Evolutionary conservation across 2,329 filamentous ascomycete genomes (phyloP).

Genomic region (Botryosphaeria agaves): DNA sequence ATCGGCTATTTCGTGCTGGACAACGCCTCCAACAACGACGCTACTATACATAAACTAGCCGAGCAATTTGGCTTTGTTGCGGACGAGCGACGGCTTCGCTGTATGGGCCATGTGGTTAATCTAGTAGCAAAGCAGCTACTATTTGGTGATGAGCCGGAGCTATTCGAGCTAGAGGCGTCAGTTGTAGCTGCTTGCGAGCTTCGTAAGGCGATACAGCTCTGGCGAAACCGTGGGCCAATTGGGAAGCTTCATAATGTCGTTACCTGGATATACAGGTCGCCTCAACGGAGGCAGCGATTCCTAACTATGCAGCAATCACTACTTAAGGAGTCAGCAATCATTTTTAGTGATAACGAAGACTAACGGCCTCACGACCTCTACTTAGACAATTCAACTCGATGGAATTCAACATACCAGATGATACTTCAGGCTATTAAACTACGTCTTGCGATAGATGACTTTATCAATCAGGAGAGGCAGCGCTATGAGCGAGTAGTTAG

Average conservation of each 20-base stretch:
- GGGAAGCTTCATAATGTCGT: slow-evolving; percentile 7
- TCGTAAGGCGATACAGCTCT: slow-evolving; percentile 1
- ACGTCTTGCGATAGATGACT: slow-evolving; percentile 4
- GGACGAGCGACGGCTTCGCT: slow-evolving; percentile 3
- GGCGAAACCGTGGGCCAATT: slow-evolving; percentile 4
- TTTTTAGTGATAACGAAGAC: not conserved
- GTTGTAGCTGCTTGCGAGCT: slow-evolving; percentile 2
- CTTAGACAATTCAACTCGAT: slow-evolving; percentile 3
- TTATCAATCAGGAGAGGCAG: slow-evolving; percentile 1
- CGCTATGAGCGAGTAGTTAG: slow-evolving; percentile 1
- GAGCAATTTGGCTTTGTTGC: slow-evolving; percentile 3
- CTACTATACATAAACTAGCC: slow-evolving; percentile 1
- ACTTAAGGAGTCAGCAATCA: slow-evolving; percentile 2
- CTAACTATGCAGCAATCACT: slow-evolving; percentile 2
- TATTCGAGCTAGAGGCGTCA: slow-evolving; percentile 3
- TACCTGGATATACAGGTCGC: slow-evolving; percentile 3
- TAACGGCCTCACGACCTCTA: slow-evolving; percentile 2
- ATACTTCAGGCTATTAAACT: slow-evolving; percentile 3
- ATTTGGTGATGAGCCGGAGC: slow-evolving; percentile 3
- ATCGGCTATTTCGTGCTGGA: slow-evolving; percentile 7
- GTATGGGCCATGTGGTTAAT: slow-evolving; percentile 5
- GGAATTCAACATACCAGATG: slow-evolving; percentile 4
- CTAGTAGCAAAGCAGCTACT: slow-evolving; percentile 5
- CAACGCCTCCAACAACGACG: slow-evolving; percentile 7
- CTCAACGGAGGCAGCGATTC: slow-evolving; percentile 3